phyloP scores from a whole-genome alignment of 1,139 yeast genomes.

The Candida pseudoviswanathii region DNA sequence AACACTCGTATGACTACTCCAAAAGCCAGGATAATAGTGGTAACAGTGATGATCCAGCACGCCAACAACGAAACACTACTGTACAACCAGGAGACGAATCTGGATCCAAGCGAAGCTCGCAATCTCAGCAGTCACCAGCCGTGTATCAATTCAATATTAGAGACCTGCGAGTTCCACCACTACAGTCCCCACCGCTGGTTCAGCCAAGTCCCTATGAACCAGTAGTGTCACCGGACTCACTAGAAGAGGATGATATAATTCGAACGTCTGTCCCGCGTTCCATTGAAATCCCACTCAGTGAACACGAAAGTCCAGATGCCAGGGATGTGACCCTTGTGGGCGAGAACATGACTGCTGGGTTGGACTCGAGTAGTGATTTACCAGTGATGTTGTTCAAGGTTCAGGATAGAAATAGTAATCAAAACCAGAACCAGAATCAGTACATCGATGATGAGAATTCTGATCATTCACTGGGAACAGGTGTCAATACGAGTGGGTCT shows the following conservation, averaged over 20 bases:
- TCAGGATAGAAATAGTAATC: slow-evolving; percentile 25
- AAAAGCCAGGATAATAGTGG: slow-evolving; percentile 10
- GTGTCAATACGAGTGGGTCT: neutral
- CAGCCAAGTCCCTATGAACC: neutral
- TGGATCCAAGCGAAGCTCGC: neutral
- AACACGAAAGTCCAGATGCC: neutral
- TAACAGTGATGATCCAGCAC: neutral
- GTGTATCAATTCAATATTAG: neutral
- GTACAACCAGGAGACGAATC: neutral
- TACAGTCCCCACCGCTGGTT: slow-evolving; percentile 4
- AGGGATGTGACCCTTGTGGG: slow-evolving; percentile 2
- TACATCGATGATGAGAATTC: neutral
- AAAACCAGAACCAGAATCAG: neutral
- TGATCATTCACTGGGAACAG: neutral
- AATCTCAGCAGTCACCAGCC: neutral
- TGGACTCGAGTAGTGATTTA: slow-evolving; percentile 28
- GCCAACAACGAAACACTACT: neutral
- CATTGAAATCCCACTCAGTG: slow-evolving; percentile 8
- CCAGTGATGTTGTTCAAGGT: slow-evolving; percentile 35
- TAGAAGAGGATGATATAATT: neutral
- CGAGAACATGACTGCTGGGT: slow-evolving; percentile 28
- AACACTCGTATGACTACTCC: slow-evolving; percentile 17
- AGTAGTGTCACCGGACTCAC: neutral
- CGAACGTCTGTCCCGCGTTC: slow-evolving; percentile 4
- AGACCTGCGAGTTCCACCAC: slow-evolving; percentile 4